phyloP scores from a whole-genome alignment of 805 yeast species.

The Starmerella potacharoeniae region DNA sequence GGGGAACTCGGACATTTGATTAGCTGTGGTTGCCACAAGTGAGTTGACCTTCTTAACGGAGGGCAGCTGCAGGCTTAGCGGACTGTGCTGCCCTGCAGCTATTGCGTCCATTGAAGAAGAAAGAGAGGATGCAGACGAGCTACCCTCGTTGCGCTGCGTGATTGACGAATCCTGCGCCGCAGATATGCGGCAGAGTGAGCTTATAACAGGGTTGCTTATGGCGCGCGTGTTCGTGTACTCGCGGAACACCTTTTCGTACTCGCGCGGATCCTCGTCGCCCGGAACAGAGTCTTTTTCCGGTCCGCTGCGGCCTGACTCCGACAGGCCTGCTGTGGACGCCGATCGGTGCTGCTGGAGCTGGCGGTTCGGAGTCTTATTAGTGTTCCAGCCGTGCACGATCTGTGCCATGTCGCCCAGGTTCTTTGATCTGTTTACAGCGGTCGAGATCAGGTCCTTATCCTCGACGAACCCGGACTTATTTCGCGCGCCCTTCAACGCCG shows the following conservation, averaged over 20 bases:
- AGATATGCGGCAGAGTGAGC: slow-evolving; percentile 12
- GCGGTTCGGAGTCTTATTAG: not conserved
- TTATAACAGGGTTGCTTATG: slow-evolving; percentile 17
- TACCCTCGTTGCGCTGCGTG: not conserved
- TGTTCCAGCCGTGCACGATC: slow-evolving; percentile 17
- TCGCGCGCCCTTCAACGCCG: slow-evolving; percentile 19
- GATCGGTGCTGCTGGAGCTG: not conserved
- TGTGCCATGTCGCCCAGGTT: slow-evolving; percentile 19
- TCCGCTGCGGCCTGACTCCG: not conserved
- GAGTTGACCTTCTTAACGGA: slow-evolving; percentile 17
- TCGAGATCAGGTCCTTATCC: slow-evolving; percentile 20
- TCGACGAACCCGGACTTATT: slow-evolving; percentile 20
- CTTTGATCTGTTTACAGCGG: slow-evolving; percentile 19
- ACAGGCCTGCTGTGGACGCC: not conserved
- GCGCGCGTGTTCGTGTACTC: slow-evolving; percentile 20
- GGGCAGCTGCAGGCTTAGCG: slow-evolving; percentile 4
- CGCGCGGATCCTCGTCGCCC: slow-evolving; percentile 19
- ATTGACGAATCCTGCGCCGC: not conserved
- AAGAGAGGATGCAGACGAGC: not conserved
- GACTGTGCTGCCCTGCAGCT: not conserved
- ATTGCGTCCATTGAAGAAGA: slow-evolving; percentile 1
- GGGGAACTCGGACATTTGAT: slow-evolving; percentile 20
- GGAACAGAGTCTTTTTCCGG: not conserved
- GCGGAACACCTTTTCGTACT: slow-evolving; percentile 19
- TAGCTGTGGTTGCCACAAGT: slow-evolving; percentile 22